Conservation (phyloP, 2,329 filamentous ascomycete species). For the Gaeumannomyces tritici region DNA sequence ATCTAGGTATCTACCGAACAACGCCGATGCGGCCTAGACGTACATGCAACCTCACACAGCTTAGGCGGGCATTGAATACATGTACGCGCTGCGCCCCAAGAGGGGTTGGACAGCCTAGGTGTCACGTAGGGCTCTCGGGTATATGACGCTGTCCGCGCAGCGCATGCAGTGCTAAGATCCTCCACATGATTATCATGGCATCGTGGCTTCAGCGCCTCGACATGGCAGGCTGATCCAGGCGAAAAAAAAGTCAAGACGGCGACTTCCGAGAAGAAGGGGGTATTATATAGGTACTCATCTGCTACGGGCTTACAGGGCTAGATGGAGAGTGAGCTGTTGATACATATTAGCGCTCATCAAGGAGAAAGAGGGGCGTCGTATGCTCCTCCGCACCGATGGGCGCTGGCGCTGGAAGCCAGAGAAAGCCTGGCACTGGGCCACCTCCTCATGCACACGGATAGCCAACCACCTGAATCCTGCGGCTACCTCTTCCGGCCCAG, state of each 20-base stretch:
- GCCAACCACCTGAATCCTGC: slow-evolving; percentile 10
- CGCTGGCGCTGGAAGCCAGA: not conserved
- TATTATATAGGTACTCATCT: not conserved
- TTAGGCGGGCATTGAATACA: not conserved
- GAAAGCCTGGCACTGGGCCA: not conserved
- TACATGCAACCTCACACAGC: not conserved
- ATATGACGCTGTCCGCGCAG: not conserved
- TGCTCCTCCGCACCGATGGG: not conserved
- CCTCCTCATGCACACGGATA: not conserved
- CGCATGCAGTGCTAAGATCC: not conserved
- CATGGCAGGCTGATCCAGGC: not conserved
- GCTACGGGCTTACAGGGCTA: not conserved
- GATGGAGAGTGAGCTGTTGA: not conserved
- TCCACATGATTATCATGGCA: not conserved
- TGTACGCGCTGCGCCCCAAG: not conserved
- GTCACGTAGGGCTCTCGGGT: too few relatives aligned
- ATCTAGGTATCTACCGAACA: too few relatives aligned
- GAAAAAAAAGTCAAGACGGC: not conserved
- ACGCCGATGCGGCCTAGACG: not conserved
- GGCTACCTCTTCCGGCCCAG: slow-evolving; percentile 49
- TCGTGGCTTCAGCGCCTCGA: not conserved
- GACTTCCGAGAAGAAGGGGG: not conserved
- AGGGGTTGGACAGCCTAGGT: too few relatives aligned
- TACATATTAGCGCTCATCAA: not conserved
- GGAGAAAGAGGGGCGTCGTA: not conserved